A percentile compares a stretch with the other conserved stretches of the same genome.
These are phyloP conservation scores for Eremothecium coryli DNA, from an alignment of 1,139 yeast genomes.

Conservation along the genomic window DNA sequence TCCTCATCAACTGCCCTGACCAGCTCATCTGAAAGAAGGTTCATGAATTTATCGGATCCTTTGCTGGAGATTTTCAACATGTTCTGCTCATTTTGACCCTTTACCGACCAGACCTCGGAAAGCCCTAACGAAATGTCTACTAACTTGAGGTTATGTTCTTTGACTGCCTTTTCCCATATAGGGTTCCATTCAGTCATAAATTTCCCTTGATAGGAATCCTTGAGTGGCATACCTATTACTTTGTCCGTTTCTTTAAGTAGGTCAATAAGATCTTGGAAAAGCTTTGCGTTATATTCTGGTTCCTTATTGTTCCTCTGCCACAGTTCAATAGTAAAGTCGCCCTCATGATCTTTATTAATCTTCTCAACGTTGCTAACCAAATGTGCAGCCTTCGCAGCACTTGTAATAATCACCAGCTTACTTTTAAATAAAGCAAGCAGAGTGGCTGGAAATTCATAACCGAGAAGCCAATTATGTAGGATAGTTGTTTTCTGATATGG, in stretches of 20 bases:
- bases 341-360: slow-evolving; percentile 14
- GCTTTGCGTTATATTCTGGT: slow-evolving; percentile 57
- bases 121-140: slow-evolving; percentile 51
- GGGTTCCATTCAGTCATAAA: slow-evolving; percentile 74
- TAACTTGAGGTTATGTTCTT: slow-evolving; percentile 34
- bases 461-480: slow-evolving; percentile 84
- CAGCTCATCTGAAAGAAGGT: slow-evolving; percentile 80
- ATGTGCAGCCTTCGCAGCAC: slow-evolving; percentile 82
- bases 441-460: slow-evolving; percentile 93
- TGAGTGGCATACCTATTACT: slow-evolving; percentile 49
- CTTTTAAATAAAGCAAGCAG: slow-evolving; percentile 56
- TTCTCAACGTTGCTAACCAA: slow-evolving; percentile 34
- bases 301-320: slow-evolving; percentile 74
- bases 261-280: slow-evolving; percentile 52
- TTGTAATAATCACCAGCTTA: slow-evolving; percentile 61
- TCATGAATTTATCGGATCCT: slow-evolving; percentile 74
- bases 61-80: slow-evolving; percentile 63
- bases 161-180: slow-evolving; percentile 39
- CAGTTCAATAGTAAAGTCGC: slow-evolving; percentile 42
- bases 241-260: slow-evolving; percentile 41
- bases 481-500: slow-evolving; percentile 87
- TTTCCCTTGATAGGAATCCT: slow-evolving; percentile 75
- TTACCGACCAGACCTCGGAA: slow-evolving; percentile 57
- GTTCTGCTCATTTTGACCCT: slow-evolving; percentile 71
- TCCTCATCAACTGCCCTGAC: slow-evolving; percentile 83